Conservation (phyloP, 305 asterid genomes). For the Fraxinus velutina region DNA sequence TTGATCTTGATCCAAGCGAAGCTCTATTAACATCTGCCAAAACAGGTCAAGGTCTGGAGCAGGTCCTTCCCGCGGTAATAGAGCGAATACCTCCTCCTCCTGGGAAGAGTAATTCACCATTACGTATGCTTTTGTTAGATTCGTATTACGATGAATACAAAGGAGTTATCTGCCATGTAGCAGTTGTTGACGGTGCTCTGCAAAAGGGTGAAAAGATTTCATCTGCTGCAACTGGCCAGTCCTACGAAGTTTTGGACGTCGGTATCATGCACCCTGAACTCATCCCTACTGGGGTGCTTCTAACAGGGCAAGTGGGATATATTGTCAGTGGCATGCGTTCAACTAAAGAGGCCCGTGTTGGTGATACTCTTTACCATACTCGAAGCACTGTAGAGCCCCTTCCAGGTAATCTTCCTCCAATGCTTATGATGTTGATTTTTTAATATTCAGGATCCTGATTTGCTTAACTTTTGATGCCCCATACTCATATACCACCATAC, state of each 20-base stretch:
- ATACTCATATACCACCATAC: background rate
- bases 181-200: slow-evolving; percentile 86
- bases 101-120: slow-evolving; percentile 50
- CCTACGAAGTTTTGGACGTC: slow-evolving; percentile 78
- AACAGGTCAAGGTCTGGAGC: slow-evolving; percentile 88
- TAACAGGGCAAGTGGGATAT: slow-evolving; percentile 96
- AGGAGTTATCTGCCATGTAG: slow-evolving; percentile 99
- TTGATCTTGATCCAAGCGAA: slow-evolving; percentile 80
- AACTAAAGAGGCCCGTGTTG: slow-evolving; percentile 91
- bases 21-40: slow-evolving; percentile 89
- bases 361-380: slow-evolving; percentile 75
- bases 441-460: background rate
- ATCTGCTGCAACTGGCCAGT: slow-evolving; percentile 86
- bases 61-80: slow-evolving; percentile 90
- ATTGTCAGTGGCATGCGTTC: slow-evolving; percentile 95
- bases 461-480: background rate
- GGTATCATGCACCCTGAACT: slow-evolving; percentile 98
- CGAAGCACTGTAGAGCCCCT: slow-evolving; percentile 66
- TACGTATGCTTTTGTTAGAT: slow-evolving; percentile 91
- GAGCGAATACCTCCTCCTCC: slow-evolving; percentile 92
- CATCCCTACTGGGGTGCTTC: slow-evolving; percentile 74
- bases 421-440: slow-evolving; percentile 1
- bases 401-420: slow-evolving; percentile 56
- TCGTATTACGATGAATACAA: slow-evolving; percentile 90
- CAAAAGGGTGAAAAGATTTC: slow-evolving; percentile 84